Evolutionary conservation across 208 protist genomes (phyloP).

Genomic region (Herpetomonas muscarum): DNA sequence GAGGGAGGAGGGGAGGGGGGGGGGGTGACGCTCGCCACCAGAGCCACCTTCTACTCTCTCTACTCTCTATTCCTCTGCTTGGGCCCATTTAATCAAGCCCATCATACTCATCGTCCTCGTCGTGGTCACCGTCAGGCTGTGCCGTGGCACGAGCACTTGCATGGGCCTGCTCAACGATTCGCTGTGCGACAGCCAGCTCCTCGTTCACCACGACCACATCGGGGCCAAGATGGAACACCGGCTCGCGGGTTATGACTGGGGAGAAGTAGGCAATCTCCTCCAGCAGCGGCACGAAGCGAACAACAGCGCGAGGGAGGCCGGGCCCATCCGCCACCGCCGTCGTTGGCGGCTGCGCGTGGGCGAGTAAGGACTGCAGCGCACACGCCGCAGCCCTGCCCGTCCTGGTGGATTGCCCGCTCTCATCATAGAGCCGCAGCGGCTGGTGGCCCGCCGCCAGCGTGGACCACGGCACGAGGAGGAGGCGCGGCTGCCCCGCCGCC

Average conservation of each 20-base stretch:
- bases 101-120: constrained; percentile 8
- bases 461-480: constrained; percentile 72
- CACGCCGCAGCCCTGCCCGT: no score
- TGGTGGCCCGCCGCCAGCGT: constrained; percentile 56
- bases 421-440: constrained; percentile 79
- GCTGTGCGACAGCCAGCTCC: constrained; percentile 4
- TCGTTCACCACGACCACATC: constrained; percentile 12
- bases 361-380: no score
- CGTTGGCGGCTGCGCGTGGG: no score
- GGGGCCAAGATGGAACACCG: constrained; percentile 6
- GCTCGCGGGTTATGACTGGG: background rate
- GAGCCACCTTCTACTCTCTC: no score
- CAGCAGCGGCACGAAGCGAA: constrained; percentile 42
- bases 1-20: no score
- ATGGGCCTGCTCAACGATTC: background rate
- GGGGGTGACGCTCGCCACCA: no score
- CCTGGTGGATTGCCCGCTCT: constrained; percentile 55
- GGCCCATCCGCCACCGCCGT: background rate
- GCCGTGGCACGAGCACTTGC: background rate
- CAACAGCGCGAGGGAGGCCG: constrained; percentile 5
- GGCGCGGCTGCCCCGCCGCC: constrained; percentile 1
- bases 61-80: no score
- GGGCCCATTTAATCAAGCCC: constrained; percentile 14
- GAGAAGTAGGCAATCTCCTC: constrained; percentile 36
- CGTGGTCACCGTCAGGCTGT: background rate